Evolutionary conservation across 108 stramenopile species (phyloP), one percentile per base, ranked within the genome.

Genomic region (Fistulifera pelliculosa): DNA sequence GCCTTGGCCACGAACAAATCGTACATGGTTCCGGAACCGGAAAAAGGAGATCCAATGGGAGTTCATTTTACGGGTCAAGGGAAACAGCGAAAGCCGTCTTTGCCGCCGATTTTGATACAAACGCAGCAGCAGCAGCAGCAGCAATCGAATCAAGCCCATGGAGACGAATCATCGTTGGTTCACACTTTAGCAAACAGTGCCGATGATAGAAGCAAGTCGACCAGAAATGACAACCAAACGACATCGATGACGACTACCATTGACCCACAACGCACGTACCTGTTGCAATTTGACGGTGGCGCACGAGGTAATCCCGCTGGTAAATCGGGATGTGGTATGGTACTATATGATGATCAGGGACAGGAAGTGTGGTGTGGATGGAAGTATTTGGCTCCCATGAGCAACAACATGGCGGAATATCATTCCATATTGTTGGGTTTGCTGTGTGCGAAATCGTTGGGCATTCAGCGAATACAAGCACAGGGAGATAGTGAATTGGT

Each of bases 391-490:
- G 75, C 69, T 15, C 53, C 27, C 10, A 54, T 50, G 1, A 86
- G 84, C n/a, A 88, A 88, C 62, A 93, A 93, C 58, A 61, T 77
- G 38, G 91, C 91, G 5, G 91, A 93, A 65, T 88, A 87, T 42
- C 57, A 47, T 24, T 80, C 70, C 0, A 57, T 90, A 24, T 27
- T 74, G 13, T 47, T 77, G 24, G 91, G 91, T 3, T 53, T 88
- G 45, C 49, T 74, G 56, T 77, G 73, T 41, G 86, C 90, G 7
- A 28, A 27, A 28, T 71, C 77, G 8, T 49, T 92, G 50, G 90
- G 86, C 5, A 74, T 85, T 25, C 17, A 38, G 38, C 51, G 64
- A 10, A 47, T 87, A 41, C 68, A 73, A 13, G 83, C 70, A 1
- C 80, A 85, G 59, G 83, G 87, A 18, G 91, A 93, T 53, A 80